Percentiles rank a stretch among this genome's conserved stretches.
Conservation (phyloP, 768 basidiomycete species). For the Amanita phalloides region DNA sequence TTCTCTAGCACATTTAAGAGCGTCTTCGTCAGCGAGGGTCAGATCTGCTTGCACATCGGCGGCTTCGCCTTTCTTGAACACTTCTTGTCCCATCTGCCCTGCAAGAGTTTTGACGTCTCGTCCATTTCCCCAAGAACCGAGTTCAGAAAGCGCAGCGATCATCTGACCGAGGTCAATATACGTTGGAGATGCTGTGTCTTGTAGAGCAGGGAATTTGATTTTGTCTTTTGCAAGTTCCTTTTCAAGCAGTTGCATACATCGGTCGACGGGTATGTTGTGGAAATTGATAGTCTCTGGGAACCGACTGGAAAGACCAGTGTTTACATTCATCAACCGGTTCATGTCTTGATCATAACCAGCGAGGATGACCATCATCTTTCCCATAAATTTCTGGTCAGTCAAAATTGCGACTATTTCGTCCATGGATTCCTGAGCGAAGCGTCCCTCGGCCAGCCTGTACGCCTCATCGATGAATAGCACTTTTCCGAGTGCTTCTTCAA, state of each 20-base stretch:
- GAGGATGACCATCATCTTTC: constrained; percentile 54
- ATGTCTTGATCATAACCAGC: constrained; percentile 66
- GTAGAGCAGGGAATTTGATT: constrained; percentile 26
- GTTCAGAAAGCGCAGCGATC: constrained; percentile 27
- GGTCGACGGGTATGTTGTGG: constrained; percentile 33
- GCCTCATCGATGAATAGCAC: constrained; percentile 70
- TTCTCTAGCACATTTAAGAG: constrained; percentile 15
- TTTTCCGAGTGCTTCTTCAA: constrained; percentile 56
- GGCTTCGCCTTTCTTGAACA: constrained; percentile 18
- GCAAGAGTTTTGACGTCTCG: constrained; percentile 49
- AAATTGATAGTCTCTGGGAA: constrained; percentile 55
- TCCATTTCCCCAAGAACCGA: constrained; percentile 61
- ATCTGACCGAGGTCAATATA: constrained; percentile 27
- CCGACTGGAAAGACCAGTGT: constrained; percentile 55
- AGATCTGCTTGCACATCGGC: constrained; percentile 9
- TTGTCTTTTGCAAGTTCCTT: constrained; percentile 35
- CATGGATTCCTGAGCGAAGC: constrained; percentile 60
- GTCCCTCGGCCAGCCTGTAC: constrained; percentile 49
- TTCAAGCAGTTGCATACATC: constrained; percentile 39
- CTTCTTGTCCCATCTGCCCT: constrained; percentile 33
- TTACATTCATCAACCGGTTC: constrained; percentile 45
- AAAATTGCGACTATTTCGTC: constrained; percentile 60
- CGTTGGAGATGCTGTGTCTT: constrained; percentile 15
- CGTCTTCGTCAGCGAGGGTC: constrained; percentile 17
- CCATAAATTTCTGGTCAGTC: constrained; percentile 45